These are phyloP conservation scores for Coemansia sp. DNA, from an alignment of 192 early-diverging fungal genomes.

Conservation along the genomic window DNA sequence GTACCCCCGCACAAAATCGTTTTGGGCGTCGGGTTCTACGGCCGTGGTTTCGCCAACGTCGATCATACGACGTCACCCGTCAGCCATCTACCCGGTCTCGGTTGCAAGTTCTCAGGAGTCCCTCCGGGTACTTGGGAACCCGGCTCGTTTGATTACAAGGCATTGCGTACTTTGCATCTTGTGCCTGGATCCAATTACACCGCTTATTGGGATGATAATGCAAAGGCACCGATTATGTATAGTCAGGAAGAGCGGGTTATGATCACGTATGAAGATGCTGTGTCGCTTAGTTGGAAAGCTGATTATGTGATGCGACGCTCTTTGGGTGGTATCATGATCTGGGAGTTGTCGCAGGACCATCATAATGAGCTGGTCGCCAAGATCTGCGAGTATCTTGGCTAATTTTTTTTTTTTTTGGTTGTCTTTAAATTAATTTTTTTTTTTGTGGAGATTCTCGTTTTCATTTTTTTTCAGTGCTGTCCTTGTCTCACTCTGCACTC, in stretches of 20 bases:
- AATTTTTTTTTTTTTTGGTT: slow-evolving; percentile 9
- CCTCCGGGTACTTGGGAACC: slow-evolving; percentile 84
- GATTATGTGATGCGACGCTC: slow-evolving; percentile 59
- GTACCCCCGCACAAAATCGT: slow-evolving; percentile 83
- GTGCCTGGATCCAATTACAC: slow-evolving; percentile 59
- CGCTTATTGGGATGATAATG: slow-evolving; percentile 74
- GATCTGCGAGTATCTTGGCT: slow-evolving; percentile 54
- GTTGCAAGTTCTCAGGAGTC: slow-evolving; percentile 65
- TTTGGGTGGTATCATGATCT: slow-evolving; percentile 78
- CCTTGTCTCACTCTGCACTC: too few species aligned
- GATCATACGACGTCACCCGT: slow-evolving; percentile 51
- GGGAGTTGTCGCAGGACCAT: slow-evolving; percentile 66
- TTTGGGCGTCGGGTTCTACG: slow-evolving; percentile 90
- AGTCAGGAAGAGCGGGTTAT: slow-evolving; percentile 65
- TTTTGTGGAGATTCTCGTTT: not conserved
- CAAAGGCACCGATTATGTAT: slow-evolving; percentile 82
- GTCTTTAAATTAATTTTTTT: not conserved
- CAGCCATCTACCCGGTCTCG: slow-evolving; percentile 54
- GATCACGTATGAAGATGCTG: slow-evolving; percentile 79
- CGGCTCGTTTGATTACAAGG: slow-evolving; percentile 89
- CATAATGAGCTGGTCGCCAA: slow-evolving; percentile 44
- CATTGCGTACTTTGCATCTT: slow-evolving; percentile 53
- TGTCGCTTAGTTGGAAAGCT: slow-evolving; percentile 65
- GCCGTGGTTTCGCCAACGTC: slow-evolving; percentile 89
- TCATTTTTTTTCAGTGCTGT: too few species aligned